phyloP scores from a whole-genome alignment of 306 rosid species.

The Amphicarpaea edgeworthii region DNA sequence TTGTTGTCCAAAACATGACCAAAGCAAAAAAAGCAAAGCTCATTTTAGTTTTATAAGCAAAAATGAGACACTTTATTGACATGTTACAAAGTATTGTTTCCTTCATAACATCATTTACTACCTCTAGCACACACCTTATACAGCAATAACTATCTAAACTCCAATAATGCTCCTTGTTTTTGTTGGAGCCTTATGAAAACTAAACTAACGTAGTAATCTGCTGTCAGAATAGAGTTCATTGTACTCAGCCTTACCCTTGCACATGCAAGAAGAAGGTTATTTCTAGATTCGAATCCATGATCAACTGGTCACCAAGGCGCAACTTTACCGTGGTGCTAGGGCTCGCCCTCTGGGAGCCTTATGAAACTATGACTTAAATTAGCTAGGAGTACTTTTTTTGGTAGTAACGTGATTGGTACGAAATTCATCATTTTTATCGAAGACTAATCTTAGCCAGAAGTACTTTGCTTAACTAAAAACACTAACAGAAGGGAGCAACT shows the following conservation, averaged over 20 bases:
- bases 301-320: too few species aligned
- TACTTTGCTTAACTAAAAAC: constrained; percentile 14
- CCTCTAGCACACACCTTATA: constrained; percentile 51
- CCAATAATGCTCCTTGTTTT: constrained; percentile 51
- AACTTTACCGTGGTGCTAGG: too few species aligned
- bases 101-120: constrained; percentile 42
- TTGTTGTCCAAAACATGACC: not conserved
- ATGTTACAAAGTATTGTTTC: constrained; percentile 23
- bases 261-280: too few species aligned
- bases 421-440: too few species aligned
- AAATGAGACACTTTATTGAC: constrained; percentile 47
- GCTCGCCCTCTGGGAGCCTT: constrained; percentile 43
- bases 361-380: constrained; percentile 12
- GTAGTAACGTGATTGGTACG: too few species aligned
- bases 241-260: too few species aligned
- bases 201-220: too few species aligned
- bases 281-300: too few species aligned
- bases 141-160: constrained; percentile 32
- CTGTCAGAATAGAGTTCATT: too few species aligned
- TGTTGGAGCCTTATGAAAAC: constrained; percentile 50
- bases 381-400: too few species aligned
- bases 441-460: not conserved
- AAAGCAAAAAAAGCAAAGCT: constrained; percentile 22
- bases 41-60: constrained; percentile 36
- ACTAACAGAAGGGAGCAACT: constrained; percentile 69